These are phyloP conservation scores for Euphorbia pulcherrima DNA, from an alignment of 345 rosid genomes.

Conservation along the genomic window DNA sequence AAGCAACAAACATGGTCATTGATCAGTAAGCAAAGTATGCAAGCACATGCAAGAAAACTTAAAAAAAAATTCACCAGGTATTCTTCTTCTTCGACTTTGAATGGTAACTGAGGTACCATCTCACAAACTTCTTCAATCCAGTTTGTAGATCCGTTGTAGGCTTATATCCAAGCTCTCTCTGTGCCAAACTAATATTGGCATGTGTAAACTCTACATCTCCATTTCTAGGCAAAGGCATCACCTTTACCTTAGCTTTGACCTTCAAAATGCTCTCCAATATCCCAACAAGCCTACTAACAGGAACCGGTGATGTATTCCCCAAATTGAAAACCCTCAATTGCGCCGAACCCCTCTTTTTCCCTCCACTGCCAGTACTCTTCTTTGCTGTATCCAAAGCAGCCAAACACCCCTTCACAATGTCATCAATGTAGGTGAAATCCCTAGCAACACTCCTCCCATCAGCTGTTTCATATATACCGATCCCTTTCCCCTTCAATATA, in stretches of 20 bases:
- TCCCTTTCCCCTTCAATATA: conserved; percentile 16
- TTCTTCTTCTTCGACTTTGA: conserved; percentile 40
- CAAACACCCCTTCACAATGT: conserved; percentile 21
- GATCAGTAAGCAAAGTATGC: conserved; percentile 2
- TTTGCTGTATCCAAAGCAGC: conserved; percentile 18
- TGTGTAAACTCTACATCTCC: conserved; percentile 23
- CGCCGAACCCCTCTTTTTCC: conserved; percentile 17
- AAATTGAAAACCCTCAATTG: conserved; percentile 18
- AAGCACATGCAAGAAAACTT: background rate
- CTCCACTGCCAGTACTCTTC: conserved; percentile 21
- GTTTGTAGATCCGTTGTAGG: conserved; percentile 40
- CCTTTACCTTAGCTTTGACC: conserved; percentile 18
- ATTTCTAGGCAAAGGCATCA: conserved; percentile 21
- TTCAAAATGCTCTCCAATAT: conserved; percentile 17
- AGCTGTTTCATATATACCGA: conserved; percentile 9
- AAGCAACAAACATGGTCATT: background rate
- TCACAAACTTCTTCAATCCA: conserved; percentile 67
- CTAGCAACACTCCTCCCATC: conserved; percentile 20
- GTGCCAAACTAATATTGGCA: conserved; percentile 20
- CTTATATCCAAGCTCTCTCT: conserved; percentile 20
- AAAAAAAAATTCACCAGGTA: conserved; percentile 8
- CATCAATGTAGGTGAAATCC: conserved; percentile 23
- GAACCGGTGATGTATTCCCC: conserved; percentile 21
- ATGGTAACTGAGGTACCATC: conserved; percentile 59
- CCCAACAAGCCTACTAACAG: conserved; percentile 15